Conservation (phyloP, 2,329 filamentous ascomycete species). For the Cytospora leucostoma region DNA sequence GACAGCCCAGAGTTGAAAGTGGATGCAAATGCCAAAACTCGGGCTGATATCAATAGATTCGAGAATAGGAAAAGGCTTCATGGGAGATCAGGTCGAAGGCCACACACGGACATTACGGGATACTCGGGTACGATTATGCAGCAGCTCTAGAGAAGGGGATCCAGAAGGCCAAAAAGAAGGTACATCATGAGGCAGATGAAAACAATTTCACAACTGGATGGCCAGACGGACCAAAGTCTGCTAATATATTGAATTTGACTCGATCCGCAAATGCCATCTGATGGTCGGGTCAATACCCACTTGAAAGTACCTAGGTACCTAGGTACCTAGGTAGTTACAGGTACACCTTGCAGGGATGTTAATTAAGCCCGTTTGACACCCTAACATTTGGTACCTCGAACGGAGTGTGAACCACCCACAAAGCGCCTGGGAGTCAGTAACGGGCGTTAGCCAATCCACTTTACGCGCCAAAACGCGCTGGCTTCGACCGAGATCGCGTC, state of each 20-base stretch:
- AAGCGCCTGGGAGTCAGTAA: background rate
- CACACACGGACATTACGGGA: background rate
- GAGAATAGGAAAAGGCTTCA: background rate
- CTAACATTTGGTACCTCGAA: background rate
- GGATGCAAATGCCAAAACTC: background rate
- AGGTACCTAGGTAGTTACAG: background rate
- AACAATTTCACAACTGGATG: background rate
- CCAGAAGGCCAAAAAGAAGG: background rate
- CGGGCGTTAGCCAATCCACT: constrained; percentile 13
- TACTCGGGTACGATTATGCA: background rate
- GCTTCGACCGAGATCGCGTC: constrained; percentile 14
- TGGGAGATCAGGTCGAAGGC: background rate
- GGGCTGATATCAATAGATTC: background rate
- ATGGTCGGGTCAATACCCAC: too few species aligned
- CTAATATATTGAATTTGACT: too few species aligned
- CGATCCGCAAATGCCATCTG: too few species aligned
- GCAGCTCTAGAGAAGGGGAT: background rate
- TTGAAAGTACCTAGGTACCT: background rate
- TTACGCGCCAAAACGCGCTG: constrained; percentile 19
- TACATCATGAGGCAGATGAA: background rate
- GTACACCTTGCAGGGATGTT: constrained; percentile 9
- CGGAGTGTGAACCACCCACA: accelerated
- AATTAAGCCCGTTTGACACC: background rate
- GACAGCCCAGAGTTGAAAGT: background rate
- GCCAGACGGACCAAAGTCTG: too few species aligned